Base-by-base conservation (phyloP, 305 asterid species). In the Plantago lanceolata region DNA sequence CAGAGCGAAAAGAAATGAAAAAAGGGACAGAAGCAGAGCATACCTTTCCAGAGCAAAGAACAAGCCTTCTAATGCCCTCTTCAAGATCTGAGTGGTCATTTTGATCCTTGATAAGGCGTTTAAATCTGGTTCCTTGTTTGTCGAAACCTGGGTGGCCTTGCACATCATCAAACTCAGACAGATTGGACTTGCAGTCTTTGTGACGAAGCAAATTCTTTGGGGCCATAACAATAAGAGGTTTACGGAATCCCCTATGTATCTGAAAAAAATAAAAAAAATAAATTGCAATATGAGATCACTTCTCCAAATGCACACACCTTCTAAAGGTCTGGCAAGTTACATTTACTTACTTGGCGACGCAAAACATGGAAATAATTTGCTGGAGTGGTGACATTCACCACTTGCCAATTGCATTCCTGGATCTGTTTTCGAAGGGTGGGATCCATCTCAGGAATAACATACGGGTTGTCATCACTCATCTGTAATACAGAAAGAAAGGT, bases 321-420 rank as follows among this genome's bases (percentile, higher is more conserved):
- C 19, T n/a, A 65, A 4, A 57, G 71, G 48, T 64, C 58, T 31
- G 59, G 19, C 29, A 52, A 64, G 64, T 53, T 14, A 54, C 59
- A 50, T 48, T 48, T 65, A 67, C 64, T 86, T 72, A 82, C 87
- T 60, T 82, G 84, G 74, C 98, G 95, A 48, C 98, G 86, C 80
- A 92, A 82, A 49, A 92, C 96, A 52, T 89, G 96, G 90, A 91
- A 89, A 75, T 92, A 92, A 78, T 92, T 92, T 70, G 98, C 96
- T 21, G 96, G 98, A 26, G 98, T 92, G 11, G 98, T 92, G 16
- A 89, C 96, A 75, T 93, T 93, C 70, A 93, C 99, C 80, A 93
- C 96, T 73, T 93, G 99, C 95, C 96, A 86, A 73, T 93, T 93
- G 87, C 99, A 87, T 67, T 89, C 93, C 73, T 90, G 97, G 76